Evolutionary conservation across 2,329 filamentous ascomycete genomes (phyloP).

Genomic region (Berkeleyomyces basicola): DNA sequence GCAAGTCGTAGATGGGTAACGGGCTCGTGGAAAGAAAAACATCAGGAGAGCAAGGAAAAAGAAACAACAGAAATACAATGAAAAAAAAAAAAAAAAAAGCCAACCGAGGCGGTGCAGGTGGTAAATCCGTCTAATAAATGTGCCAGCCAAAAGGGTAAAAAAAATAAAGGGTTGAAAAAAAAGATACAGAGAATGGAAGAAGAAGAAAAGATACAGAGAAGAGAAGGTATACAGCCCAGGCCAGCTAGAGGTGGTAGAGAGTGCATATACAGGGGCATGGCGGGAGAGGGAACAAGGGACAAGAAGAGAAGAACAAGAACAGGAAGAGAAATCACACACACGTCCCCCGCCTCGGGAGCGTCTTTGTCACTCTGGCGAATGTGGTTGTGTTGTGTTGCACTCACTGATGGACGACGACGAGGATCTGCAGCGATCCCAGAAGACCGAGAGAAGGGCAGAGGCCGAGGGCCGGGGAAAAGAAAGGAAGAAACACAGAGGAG

Average conservation of each 20-base stretch:
- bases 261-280: neutral
- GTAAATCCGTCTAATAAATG: neutral
- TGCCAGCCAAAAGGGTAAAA: neutral
- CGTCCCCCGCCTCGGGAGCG: too few relatives aligned
- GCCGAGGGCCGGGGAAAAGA: too few relatives aligned
- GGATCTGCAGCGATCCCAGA: too few relatives aligned
- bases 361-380: too few relatives aligned
- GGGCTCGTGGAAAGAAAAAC: neutral
- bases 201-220: neutral
- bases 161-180: neutral
- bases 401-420: too few relatives aligned
- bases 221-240: neutral
- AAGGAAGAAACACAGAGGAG: too few relatives aligned
- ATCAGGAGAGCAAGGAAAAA: neutral
- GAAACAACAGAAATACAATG: neutral
- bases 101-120: neutral
- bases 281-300: neutral
- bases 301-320: neutral
- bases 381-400: too few relatives aligned
- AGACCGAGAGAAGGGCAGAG: too few relatives aligned
- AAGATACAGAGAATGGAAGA: neutral
- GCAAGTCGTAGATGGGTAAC: neutral
- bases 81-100: constrained; percentile 2
- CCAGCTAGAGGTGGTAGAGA: neutral
- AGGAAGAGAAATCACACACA: too few relatives aligned